Evolutionary conservation across 805 yeast genomes (phyloP).

Genomic region (Nadsonia fulvescens): DNA sequence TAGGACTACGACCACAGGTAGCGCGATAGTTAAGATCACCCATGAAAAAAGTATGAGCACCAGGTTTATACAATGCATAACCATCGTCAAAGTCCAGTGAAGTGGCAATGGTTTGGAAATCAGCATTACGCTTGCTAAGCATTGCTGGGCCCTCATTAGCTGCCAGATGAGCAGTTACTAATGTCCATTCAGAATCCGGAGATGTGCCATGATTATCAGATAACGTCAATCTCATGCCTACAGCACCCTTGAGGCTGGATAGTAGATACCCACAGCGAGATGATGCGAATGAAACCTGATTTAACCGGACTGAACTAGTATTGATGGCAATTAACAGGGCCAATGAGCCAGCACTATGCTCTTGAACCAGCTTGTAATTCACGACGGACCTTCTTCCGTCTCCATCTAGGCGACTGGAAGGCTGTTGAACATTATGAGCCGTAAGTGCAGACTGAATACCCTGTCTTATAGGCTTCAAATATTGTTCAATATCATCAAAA

Average conservation of each 20-base stretch:
- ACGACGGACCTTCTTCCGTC: slow-evolving; percentile 4
- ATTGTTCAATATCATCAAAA: slow-evolving; percentile 16
- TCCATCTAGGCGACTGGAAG: neutral
- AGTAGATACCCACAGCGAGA: slow-evolving; percentile 30
- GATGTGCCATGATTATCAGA: slow-evolving; percentile 10
- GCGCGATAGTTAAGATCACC: slow-evolving; percentile 82
- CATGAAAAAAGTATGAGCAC: slow-evolving; percentile 46
- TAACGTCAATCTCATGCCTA: slow-evolving; percentile 34
- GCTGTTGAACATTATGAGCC: slow-evolving; percentile 11
- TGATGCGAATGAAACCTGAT: slow-evolving; percentile 9
- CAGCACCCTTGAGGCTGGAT: slow-evolving; percentile 62
- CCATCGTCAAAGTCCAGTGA: slow-evolving; percentile 43
- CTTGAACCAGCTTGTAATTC: neutral
- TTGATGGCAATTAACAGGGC: slow-evolving; percentile 21
- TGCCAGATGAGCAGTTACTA: slow-evolving; percentile 53
- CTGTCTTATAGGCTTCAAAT: slow-evolving; percentile 10
- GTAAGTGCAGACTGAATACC: slow-evolving; percentile 6
- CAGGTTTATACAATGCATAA: slow-evolving; percentile 31
- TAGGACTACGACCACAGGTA: slow-evolving; percentile 11
- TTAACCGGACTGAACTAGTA: slow-evolving; percentile 28
- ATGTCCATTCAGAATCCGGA: slow-evolving; percentile 31
- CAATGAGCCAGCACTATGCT: slow-evolving; percentile 5
- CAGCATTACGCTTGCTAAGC: slow-evolving; percentile 31
- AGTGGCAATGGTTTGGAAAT: slow-evolving; percentile 31
- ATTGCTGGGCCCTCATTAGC: slow-evolving; percentile 56